Evolutionary conservation across 148 eudicot species (phyloP).

Genomic region (Selenicereus undatus): DNA sequence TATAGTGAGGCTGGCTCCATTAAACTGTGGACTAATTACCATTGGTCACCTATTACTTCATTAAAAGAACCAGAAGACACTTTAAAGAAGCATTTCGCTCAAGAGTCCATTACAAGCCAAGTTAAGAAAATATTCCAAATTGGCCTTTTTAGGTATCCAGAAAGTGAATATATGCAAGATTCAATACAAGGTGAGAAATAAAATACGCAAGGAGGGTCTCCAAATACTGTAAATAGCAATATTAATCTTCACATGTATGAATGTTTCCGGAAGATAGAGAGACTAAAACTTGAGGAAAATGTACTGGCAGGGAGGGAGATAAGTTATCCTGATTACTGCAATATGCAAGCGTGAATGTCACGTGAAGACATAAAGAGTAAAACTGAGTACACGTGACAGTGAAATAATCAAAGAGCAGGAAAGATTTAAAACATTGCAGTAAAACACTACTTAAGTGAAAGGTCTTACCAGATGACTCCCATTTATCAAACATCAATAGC

Average conservation of each 20-base stretch:
- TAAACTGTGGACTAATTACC: no score
- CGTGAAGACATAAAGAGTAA: neutral
- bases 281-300: neutral
- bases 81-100: no score
- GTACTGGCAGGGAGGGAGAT: neutral
- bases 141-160: no score
- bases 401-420: neutral
- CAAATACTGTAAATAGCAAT: no score
- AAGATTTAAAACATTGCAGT: neutral
- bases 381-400: neutral
- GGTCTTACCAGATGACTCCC: conserved; percentile 47
- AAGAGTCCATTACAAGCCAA: no score
- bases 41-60: no score
- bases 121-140: no score
- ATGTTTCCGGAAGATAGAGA: neutral
- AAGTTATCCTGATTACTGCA: neutral
- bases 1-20: no score
- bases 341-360: neutral
- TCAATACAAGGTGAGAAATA: neutral
- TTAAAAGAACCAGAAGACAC: no score
- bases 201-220: no score
- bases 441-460: neutral
- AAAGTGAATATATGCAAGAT: no score
- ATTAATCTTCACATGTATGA: neutral
- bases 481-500: conserved; percentile 55